phyloP scores from a whole-genome alignment of 2,329 filamentous ascomycete species.

The Lachnellula suecica region DNA sequence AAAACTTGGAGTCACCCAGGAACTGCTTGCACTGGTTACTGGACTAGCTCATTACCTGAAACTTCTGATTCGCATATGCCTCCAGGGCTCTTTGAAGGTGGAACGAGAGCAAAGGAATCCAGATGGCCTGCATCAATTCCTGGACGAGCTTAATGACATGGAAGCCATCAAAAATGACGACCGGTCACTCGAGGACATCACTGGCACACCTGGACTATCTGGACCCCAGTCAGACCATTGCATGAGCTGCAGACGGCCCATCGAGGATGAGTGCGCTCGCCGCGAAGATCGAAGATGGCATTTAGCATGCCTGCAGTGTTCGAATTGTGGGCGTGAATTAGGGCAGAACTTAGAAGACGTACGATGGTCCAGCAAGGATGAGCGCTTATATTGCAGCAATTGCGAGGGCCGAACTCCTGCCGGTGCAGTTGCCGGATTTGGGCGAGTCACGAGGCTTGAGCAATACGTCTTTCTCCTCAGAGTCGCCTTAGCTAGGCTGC shows the following conservation, averaged over 20 bases:
- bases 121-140: slow-evolving; percentile 77
- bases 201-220: slow-evolving; percentile 65
- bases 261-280: slow-evolving; percentile 90
- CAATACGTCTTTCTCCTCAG: slow-evolving; percentile 93
- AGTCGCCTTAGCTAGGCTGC: slow-evolving; percentile 84
- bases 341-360: slow-evolving; percentile 68
- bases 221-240: slow-evolving; percentile 85
- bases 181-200: slow-evolving; percentile 63
- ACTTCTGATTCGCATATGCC: slow-evolving; percentile 91
- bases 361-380: slow-evolving; percentile 65
- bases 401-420: slow-evolving; percentile 60
- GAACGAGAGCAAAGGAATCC: slow-evolving; percentile 78
- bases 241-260: slow-evolving; percentile 75
- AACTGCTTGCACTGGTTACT: slow-evolving; percentile 95
- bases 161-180: slow-evolving; percentile 75
- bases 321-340: slow-evolving; percentile 72
- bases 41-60: slow-evolving; percentile 97
- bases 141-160: slow-evolving; percentile 81
- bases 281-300: slow-evolving; percentile 80
- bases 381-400: slow-evolving; percentile 68
- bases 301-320: slow-evolving; percentile 69
- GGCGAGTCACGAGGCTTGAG: slow-evolving; percentile 79
- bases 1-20: slow-evolving; percentile 94
- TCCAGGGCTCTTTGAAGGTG: slow-evolving; percentile 88
- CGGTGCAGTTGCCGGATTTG: slow-evolving; percentile 57